Evolutionary conservation across 2,329 filamentous ascomycete species (phyloP), one percentile per base, ranked within the genome.

Genomic region (Colletotrichum sp.): DNA sequence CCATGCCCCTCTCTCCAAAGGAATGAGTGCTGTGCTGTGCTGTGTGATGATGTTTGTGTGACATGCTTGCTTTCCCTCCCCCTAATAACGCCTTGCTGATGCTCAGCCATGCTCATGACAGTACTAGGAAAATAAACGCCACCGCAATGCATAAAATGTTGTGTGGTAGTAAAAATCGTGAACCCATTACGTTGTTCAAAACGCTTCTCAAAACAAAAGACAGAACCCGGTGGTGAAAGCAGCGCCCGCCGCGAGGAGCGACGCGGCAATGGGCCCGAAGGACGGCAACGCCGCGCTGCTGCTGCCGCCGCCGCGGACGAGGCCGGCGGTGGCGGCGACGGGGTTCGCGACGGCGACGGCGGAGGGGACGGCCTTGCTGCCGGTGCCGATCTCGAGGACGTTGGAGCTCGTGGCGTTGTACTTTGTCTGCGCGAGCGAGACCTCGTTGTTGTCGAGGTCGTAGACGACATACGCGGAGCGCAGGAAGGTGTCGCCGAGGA

Each of bases 381-480:
- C 90, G 13, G 83, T 85, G 27, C 84, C 84, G 72, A 94, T 93
- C 84, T 93, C 91, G 44, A 87, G 78, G 19, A 94, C 83, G 65
- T 87, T 87, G 7, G 86, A 86, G 19, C 80, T 75, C 0, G 89
- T 89, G 6, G 88, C 85, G 80, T 94, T 91, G 83, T 92, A 93
- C 67, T 88, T 90, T 22, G 93, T 93, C 82, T 93, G 91, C 2
- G 93, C 94, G 36, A 95, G 84, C 3, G 92, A 93, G 78, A 95
- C 92, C 83, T 94, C 88, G 81, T 95, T 92, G 82, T 94, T 94
- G 32, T 88, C 90, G 27, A 95, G 86, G 81, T 95, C 93, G 81
- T 94, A 95, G 13, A 96, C 94, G 16, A 95, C 90, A 79, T 96
- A 96, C 0, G 94, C 94, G 44, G 92, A 93, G 64, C 94, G 88